phyloP scores from a whole-genome alignment of 345 rosid genomes.

The Acer campestre region DNA sequence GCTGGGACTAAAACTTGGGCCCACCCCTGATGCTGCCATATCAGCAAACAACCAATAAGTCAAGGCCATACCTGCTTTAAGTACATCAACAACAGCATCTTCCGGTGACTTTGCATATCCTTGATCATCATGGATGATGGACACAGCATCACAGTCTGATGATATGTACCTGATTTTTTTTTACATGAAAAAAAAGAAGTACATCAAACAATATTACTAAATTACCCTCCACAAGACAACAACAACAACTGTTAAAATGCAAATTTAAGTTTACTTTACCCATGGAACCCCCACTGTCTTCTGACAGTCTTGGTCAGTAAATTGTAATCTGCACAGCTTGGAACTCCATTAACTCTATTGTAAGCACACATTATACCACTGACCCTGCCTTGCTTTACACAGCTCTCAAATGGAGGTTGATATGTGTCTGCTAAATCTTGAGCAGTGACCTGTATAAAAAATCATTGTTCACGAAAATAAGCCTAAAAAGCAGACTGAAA shows the following conservation, averaged over 20 bases:
- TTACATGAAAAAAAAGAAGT: too few species aligned
- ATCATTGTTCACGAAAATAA: background rate
- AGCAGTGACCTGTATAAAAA: conserved; percentile 14
- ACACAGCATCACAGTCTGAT: conserved; percentile 90
- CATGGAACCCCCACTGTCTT: conserved; percentile 69
- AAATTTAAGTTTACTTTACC: conserved; percentile 37
- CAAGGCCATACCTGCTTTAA: conserved; percentile 62
- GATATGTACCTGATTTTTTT: conserved; percentile 59
- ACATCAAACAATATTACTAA: too few species aligned
- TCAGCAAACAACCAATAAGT: background rate
- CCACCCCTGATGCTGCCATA: too few species aligned
- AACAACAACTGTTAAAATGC: background rate
- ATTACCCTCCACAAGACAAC: background rate
- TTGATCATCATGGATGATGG: conserved; percentile 60
- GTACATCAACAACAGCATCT: conserved; percentile 79
- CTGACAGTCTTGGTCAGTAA: conserved; percentile 66
- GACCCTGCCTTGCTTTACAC: conserved; percentile 66
- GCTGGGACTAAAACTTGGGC: too few species aligned
- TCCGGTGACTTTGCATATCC: conserved; percentile 75
- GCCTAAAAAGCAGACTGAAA: background rate
- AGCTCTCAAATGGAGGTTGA: conserved; percentile 79
- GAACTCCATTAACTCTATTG: conserved; percentile 77
- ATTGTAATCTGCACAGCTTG: conserved; percentile 67
- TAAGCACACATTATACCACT: conserved; percentile 93
- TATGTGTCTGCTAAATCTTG: conserved; percentile 86